Base-by-base conservation (phyloP, 768 basidiomycete genomes). In the Termitomyces sp. region DNA sequence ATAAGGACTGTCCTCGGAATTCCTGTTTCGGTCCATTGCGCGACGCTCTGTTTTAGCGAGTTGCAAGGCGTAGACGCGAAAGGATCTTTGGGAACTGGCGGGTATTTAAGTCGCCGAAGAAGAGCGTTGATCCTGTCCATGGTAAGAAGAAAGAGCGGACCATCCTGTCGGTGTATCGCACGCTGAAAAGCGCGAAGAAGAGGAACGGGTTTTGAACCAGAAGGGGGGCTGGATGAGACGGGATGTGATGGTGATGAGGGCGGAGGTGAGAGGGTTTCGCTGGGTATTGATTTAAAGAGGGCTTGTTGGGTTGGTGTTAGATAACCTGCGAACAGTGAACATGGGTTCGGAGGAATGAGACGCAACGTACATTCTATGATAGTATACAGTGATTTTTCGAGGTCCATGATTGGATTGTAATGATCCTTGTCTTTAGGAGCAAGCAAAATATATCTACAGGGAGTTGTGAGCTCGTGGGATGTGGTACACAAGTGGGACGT, bases 401-500 rank as follows among this genome's bases (percentile, higher is more conserved):
- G 75, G 67, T 89, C 89, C 78, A 87, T 81, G 57, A 94, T 87
- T 14, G 92, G 92, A 68, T 90, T 88, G 71, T 93, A 94, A 64
- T 93, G 89, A 65, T 94, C 91, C 64, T 85, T 85, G 76, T 94
- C 91, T 66, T 86, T 90, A 33, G 92, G 92, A 47, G 80, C 84
- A 55, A 93, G 80, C 60, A 93, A 79, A 61, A 89, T 80, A 74
- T 85, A 93, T 69, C 90, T 92, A 58, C 13, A 61, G 55, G 50
- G 44, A 46, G 23, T 23, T 46, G 38, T 36, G 41, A 44, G 12
- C 55, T 52, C 16, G 16, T 5, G 36, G 4, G 7, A 38, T 28
- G 51, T 36, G 50, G 6, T 8, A 16, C n/a, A 18, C 33, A 60
- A 50, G 40, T 36, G n/a, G 20, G 28, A 70, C 74, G 61, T 55